Evolutionary conservation across 495 filamentous ascomycete species (phyloP), one percentile per base, ranked within the genome.

Genomic region (Annulohypoxylon maeteangense): DNA sequence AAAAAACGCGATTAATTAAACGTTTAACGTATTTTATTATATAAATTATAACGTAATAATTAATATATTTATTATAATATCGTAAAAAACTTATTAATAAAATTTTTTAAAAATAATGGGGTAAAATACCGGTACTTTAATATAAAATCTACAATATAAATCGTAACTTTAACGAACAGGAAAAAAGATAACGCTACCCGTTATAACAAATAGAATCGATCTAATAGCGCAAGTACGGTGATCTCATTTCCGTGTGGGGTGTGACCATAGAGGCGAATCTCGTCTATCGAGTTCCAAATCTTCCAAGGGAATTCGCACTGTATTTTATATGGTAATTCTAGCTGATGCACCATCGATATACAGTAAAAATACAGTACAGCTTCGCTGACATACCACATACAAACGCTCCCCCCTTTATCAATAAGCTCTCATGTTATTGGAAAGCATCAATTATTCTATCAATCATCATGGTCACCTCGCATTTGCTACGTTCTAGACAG

Each of bases 201-300:
- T n/a, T n/a, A n/a, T n/a, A 42, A 45, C 47, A 23, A 66, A 66
- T 62, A 50, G 25, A 22, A 50, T 29, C 22, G 38, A 29, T 56
- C 36, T 51, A 61, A 62, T 50, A 65, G 32, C 31, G 56, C 34
- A 65, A 55, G 14, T 14, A 20, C 20, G 23, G 63, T 71, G 63
- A 67, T 32, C 63, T 71, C 63, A 71, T 67, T 71, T 62, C 36
- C 47, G 38, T 22, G 55, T 56, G 61, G 54, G 62, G 67, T 70
- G 61, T 53, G 36, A 36, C 45, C 54, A 61, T 27, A 10, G 23
- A 51, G 25, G 25, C 18, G 6, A 53, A 40, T 6, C 54, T 38
- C 5, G 63, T 59, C 10, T 51, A 20, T 42, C 20, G 20, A 36
- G 14, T 34, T 20, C n/a, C n/a, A n/a, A 55, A 16, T 31, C 34